Percentiles rank a stretch among this genome's conserved stretches.
phyloP scores from a whole-genome alignment of 768 basidiomycete genomes.

The Kwoniella heveanensis region DNA sequence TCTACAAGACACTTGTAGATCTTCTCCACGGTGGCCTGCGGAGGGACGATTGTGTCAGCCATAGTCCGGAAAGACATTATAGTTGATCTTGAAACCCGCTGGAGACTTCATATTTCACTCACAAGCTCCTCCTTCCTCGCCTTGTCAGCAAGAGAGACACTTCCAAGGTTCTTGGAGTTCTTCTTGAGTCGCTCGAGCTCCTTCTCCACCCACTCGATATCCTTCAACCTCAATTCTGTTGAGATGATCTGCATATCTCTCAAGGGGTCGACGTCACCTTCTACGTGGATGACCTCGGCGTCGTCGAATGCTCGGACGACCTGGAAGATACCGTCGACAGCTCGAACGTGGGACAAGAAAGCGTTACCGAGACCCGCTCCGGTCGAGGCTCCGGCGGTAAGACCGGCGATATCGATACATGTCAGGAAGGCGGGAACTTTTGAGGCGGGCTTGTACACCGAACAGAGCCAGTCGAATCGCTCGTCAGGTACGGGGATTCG shows the following conservation, averaged over 20 bases:
- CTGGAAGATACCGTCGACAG: slow-evolving; percentile 99
- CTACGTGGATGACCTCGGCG: slow-evolving; percentile 98
- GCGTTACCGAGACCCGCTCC: slow-evolving; percentile 97
- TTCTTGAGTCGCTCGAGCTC: slow-evolving; percentile 76
- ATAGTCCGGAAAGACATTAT: no score
- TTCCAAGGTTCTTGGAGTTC: slow-evolving; percentile 70
- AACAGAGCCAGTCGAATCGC: slow-evolving; percentile 92
- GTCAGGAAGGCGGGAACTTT: slow-evolving; percentile 92
- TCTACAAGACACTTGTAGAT: slow-evolving; percentile 72
- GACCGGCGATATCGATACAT: slow-evolving; percentile 96
- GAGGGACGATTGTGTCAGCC: background rate
- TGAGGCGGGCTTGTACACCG: slow-evolving; percentile 82
- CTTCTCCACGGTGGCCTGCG: slow-evolving; percentile 80
- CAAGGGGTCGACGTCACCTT: slow-evolving; percentile 92
- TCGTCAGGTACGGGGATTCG: slow-evolving; percentile 92
- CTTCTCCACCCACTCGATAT: slow-evolving; percentile 99
- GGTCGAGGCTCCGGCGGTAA: slow-evolving; percentile 97
- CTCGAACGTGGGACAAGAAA: slow-evolving; percentile 94
- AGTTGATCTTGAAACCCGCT: no score
- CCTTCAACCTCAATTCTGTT: slow-evolving; percentile 90
- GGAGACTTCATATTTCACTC: no score
- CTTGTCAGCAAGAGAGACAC: slow-evolving; percentile 80
- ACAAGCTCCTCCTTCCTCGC: slow-evolving; percentile 96
- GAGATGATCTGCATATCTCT: slow-evolving; percentile 98
- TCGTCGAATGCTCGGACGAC: slow-evolving; percentile 98